Evolutionary conservation across 768 basidiomycete genomes (phyloP).

Genomic region (Suillus plorans): DNA sequence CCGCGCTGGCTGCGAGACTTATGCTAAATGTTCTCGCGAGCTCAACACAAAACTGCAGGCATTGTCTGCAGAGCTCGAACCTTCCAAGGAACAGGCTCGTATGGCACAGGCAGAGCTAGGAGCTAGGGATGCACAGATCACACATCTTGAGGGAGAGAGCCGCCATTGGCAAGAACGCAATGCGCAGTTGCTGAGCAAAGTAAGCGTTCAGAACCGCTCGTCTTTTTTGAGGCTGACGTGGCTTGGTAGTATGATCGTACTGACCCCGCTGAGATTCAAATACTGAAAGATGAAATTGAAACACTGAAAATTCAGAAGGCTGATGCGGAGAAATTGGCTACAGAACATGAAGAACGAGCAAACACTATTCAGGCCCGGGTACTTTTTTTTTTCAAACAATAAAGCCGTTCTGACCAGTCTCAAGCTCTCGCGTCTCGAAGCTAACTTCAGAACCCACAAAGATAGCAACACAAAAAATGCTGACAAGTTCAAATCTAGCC

Average conservation of each 20-base stretch:
- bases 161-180: constrained; percentile 86
- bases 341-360: constrained; percentile 31
- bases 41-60: constrained; percentile 63
- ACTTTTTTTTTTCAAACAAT: neutral
- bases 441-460: constrained; percentile 38
- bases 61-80: constrained; percentile 64
- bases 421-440: constrained; percentile 46
- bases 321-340: constrained; percentile 30
- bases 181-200: constrained; percentile 77
- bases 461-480: constrained; percentile 19
- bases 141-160: constrained; percentile 72
- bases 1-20: constrained; percentile 71
- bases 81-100: constrained; percentile 69
- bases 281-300: constrained; percentile 72
- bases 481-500: constrained; percentile 20
- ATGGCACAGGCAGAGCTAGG: too few species aligned
- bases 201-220: constrained; percentile 23
- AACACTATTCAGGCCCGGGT: constrained; percentile 33
- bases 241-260: constrained; percentile 74
- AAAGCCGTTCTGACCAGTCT: neutral
- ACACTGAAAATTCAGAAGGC: constrained; percentile 45
- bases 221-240: constrained; percentile 3
- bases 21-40: constrained; percentile 64
- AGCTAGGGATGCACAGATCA: constrained; percentile 62
- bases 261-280: constrained; percentile 82